These are phyloP conservation scores for Naegleria gruberi DNA, from an alignment of 208 protist genomes.

Conservation along the genomic window DNA sequence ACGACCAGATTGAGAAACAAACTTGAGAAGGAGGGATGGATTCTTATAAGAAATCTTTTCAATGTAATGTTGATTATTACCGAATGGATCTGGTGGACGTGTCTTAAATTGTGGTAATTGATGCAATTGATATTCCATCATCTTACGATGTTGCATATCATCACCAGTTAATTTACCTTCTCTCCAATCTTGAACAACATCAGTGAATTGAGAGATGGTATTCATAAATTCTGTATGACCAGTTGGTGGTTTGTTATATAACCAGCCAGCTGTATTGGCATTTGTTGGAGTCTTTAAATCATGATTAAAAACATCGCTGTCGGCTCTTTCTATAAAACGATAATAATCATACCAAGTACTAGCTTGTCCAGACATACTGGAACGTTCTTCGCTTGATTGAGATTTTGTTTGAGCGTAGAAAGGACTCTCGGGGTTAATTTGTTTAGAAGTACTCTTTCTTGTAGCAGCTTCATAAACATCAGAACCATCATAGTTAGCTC, in stretches of 20 bases:
- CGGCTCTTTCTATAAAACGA: not conserved
- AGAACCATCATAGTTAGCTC: not conserved
- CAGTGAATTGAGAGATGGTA: not conserved
- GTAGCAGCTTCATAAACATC: not conserved
- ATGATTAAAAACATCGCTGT: not conserved
- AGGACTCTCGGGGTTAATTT: not conserved
- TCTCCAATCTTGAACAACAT: not conserved
- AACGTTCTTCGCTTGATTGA: too few species aligned
- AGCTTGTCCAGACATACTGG: not conserved
- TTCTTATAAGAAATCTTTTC: conserved; percentile 15
- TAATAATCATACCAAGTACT: not conserved
- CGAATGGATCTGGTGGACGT: conserved; percentile 3
- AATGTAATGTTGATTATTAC: not conserved
- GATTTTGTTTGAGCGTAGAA: not conserved
- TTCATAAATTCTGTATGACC: not conserved
- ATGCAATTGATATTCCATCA: not conserved
- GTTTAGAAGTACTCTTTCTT: not conserved
- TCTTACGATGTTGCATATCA: not conserved
- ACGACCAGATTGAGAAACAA: not conserved
- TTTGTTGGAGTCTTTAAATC: not conserved
- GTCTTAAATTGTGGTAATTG: not conserved
- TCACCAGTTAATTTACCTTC: not conserved
- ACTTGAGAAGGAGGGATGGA: not conserved
- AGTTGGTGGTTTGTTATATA: not conserved
- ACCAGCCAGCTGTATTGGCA: not conserved